Base-by-base conservation (phyloP, 345 rosid genomes). In the Lumnitzera racemosa region DNA sequence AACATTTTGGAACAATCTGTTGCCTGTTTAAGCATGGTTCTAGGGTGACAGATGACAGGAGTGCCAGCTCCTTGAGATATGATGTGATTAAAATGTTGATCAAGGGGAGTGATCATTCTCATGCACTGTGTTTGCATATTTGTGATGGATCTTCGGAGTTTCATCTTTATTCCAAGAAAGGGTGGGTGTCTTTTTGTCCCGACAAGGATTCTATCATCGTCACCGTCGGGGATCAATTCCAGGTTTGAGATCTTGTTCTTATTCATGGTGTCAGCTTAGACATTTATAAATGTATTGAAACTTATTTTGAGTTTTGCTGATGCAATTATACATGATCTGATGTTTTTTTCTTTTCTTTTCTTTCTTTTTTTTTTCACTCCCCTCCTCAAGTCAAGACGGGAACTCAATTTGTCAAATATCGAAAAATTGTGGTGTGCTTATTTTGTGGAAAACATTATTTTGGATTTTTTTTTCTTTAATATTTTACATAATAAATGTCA, bases 111-210 rank as follows among this genome's bases (percentile, higher is more conserved):
- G 96, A 87, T 49, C 71, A 80, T 64, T 79, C 89, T 31, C 98
- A 92, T 70, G 83, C 91, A 53, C 66, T 87, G 61, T 64, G 84
- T 53, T 74, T 87, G 49, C 88, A 78, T 62, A 50, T 78, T 7
- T 85, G 81, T 61, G 71, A 81, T 68, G 83, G 76, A 0, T 74
- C 74, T 17, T 75, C 83, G 13, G 84, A 85, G 61, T 89, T 89
- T 43, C 96, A 85, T 70, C 87, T 85, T 57, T 92, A 92, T 76
- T 87, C 96, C 61, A 92, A 83, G 79, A 89, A 85, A 76, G 94
- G 91, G 25, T 89, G 96, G 96, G 66, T 82, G 2, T 81, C 94
- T 6, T 92, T 92, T 65, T 65, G 66, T 67, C 96, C 87, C 0
- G 86, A 73, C 13, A 68, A 80, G 25, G 80, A 78, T 65, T 88